Conservation (phyloP, 1,139 yeast species). For the Kodamaea ohmeri region DNA sequence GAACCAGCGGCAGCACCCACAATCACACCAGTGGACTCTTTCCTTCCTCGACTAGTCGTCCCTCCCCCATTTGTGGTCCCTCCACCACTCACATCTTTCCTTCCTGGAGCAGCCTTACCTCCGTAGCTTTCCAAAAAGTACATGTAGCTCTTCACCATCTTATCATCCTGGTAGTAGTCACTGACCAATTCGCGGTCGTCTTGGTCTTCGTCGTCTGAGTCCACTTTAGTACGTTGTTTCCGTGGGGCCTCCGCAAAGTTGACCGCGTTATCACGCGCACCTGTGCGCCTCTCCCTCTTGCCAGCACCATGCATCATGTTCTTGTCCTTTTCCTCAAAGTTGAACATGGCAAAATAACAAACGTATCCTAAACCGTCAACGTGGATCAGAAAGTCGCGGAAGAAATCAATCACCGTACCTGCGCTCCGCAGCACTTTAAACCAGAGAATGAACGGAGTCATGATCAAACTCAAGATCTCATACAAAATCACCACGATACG, state of each 20-base stretch:
- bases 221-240: slow-evolving; percentile 9
- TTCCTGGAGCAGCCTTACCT: no score
- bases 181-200: slow-evolving; percentile 30
- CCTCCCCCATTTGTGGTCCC: no score
- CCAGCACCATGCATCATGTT: slow-evolving; percentile 48
- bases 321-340: slow-evolving; percentile 60
- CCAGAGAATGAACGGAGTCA: slow-evolving; percentile 89
- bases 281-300: slow-evolving; percentile 27
- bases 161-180: slow-evolving; percentile 61
- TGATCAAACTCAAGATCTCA: slow-evolving; percentile 75
- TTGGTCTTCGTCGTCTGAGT: slow-evolving; percentile 34
- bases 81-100: no score
- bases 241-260: slow-evolving; percentile 12
- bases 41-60: background rate
- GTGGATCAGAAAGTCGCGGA: slow-evolving; percentile 83
- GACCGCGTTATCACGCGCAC: slow-evolving; percentile 12
- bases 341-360: slow-evolving; percentile 91
- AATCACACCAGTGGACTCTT: background rate
- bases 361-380: slow-evolving; percentile 95
- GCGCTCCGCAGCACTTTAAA: slow-evolving; percentile 70
- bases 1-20: background rate
- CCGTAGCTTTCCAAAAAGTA: slow-evolving; percentile 85
- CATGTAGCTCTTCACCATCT: slow-evolving; percentile 88
- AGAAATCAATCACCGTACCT: slow-evolving; percentile 80
- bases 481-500: slow-evolving; percentile 68